Percentiles rank a stretch among this genome's conserved stretches.
phyloP scores from a whole-genome alignment of 1,284 basidiomycete species.

The Ceratobasidium sp. region DNA sequence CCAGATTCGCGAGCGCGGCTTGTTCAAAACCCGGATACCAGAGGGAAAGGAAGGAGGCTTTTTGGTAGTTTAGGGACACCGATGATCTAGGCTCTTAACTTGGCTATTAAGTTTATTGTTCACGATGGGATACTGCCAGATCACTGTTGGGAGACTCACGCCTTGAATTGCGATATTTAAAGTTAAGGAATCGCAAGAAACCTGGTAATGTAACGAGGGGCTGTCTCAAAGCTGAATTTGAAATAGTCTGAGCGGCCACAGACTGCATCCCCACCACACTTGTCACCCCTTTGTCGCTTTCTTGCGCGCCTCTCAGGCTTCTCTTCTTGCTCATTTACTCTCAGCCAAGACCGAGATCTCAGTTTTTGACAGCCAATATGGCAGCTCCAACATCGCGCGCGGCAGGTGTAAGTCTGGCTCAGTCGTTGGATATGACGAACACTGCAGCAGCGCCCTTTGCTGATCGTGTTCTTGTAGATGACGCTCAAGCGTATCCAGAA shows the following conservation, averaged over 20 bases:
- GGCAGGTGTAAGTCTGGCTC: constrained; percentile 1
- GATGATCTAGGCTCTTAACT: not conserved
- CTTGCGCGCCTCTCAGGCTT: constrained; percentile 4
- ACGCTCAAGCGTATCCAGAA: constrained; percentile 88
- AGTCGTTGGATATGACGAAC: not conserved
- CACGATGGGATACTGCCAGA: not conserved
- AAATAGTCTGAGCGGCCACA: constrained; percentile 4
- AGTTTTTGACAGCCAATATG: constrained; percentile 2
- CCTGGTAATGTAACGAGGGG: no score
- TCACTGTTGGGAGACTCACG: not conserved
- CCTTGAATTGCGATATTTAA: not conserved
- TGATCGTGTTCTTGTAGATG: constrained; percentile 61
- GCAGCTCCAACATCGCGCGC: constrained; percentile 11
- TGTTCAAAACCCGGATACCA: constrained; percentile 74
- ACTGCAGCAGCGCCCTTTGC: not conserved
- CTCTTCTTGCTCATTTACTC: not conserved
- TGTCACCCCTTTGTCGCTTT: constrained; percentile 7
- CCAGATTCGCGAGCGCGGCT: constrained; percentile 63
- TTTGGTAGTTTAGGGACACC: constrained; percentile 17
- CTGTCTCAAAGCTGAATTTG: not conserved
- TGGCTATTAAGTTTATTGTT: not conserved
- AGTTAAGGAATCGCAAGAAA: not conserved
- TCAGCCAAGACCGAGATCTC: not conserved
- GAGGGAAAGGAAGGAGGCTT: constrained; percentile 69
- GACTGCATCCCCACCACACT: constrained; percentile 2